Base-by-base conservation (phyloP, 768 basidiomycete species). In the Psilocybe subaeruginosa region DNA sequence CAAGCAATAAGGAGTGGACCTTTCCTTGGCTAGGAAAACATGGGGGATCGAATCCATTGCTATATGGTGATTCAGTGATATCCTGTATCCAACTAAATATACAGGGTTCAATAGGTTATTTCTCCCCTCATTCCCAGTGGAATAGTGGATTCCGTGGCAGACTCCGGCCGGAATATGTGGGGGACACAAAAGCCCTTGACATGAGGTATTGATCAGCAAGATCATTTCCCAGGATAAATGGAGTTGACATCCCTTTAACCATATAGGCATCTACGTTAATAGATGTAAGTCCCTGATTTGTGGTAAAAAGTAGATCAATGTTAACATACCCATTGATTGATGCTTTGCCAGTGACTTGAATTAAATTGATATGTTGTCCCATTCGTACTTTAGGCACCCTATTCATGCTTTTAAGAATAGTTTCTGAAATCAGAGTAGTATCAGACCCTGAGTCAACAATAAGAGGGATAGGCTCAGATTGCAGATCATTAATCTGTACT, bases 151-250 rank as follows among this genome's bases (percentile, higher is more conserved):
- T 19, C 19, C 19, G 19, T 19, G 19, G 19, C 19, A 19, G 19
- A 19, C 19, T 19, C 19, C 19, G 19, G 19, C 19, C 19, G 19
- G 19, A 19, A 19, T 19, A 19, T 19, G 19, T 19, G 19, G 19
- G 19, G 19, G 19, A 19, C 19, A 19, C 19, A 19, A 19, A 19
- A 19, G 19, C 19, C 19, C 19, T 19, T 19, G 75, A 73, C 3
- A 77, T 47, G 0, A 61, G 65, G 46, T 76, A 77, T 45, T 73
- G 70, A 62, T 74, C 73, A 2, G 72, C 37, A 49, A 70, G 73
- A 46, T 74, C 73, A 48, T 74, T 73, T 8, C 74, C 74, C 8
- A 75, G 58, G 33, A 75, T 70, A 30, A 75, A 67, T 0, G 68
- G 67, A 3, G 70, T 66, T 0, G 69, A 49, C 72, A 73, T 73